Conservation (phyloP, 2,329 filamentous ascomycete species). For the Neodidymelliopsis sp. region DNA sequence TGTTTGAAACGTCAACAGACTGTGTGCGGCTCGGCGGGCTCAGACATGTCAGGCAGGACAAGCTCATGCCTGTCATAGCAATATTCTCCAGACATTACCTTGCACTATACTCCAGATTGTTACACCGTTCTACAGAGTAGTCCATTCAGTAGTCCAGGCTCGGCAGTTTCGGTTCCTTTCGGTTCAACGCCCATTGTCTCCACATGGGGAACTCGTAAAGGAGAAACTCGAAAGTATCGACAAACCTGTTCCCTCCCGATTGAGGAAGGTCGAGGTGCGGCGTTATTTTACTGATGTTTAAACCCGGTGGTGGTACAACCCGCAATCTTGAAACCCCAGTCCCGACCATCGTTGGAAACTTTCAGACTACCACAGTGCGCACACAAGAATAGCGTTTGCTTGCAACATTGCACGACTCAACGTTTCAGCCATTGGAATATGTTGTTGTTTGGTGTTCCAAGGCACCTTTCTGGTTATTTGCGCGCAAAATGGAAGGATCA, state of each 20-base stretch:
- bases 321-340: constrained; percentile 9
- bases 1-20: constrained; percentile 6
- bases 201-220: background rate
- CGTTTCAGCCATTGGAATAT: constrained; percentile 2
- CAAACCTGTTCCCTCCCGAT: background rate
- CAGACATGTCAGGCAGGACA: background rate
- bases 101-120: constrained; percentile 2
- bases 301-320: constrained; percentile 12
- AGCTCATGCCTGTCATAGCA: constrained; percentile 16
- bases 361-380: background rate
- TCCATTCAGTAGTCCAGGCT: background rate
- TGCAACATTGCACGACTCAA: background rate
- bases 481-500: constrained; percentile 13
- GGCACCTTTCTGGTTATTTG: constrained; percentile 9
- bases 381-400: background rate
- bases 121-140: background rate
- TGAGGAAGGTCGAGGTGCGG: constrained; percentile 7
- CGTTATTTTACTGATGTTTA: constrained; percentile 12
- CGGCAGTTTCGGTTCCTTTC: constrained; percentile 6
- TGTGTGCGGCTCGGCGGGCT: background rate
- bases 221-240: constrained; percentile 5
- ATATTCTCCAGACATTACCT: constrained; percentile 10
- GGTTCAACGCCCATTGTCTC: constrained; percentile 1
- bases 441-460: constrained; percentile 2
- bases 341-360: background rate